Evolutionary conservation across 495 filamentous ascomycete genomes (phyloP).

Genomic region (Lepraria neglecta): DNA sequence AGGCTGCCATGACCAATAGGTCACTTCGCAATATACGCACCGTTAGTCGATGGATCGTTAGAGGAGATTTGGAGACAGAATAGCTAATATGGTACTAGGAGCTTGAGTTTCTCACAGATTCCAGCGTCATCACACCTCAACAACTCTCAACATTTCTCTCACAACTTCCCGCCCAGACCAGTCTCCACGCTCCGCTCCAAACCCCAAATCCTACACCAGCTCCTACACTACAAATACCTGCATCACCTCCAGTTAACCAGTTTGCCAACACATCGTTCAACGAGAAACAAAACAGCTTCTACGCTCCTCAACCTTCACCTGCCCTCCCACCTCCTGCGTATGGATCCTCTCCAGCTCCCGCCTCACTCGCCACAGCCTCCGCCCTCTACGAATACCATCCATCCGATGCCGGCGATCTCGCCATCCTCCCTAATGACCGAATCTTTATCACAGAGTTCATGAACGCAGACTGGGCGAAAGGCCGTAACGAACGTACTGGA

Average conservation of each 20-base stretch:
- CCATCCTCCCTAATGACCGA: slow-evolving; percentile 66
- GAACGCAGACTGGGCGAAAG: slow-evolving; percentile 83
- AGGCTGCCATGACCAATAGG: slow-evolving; percentile 59
- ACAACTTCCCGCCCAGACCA: slow-evolving; percentile 64
- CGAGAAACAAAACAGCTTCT: slow-evolving; percentile 44
- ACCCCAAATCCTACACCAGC: slow-evolving; percentile 34
- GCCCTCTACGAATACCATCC: slow-evolving; percentile 80
- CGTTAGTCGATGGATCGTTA: slow-evolving; percentile 42
- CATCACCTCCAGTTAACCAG: slow-evolving; percentile 36
- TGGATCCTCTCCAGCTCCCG: slow-evolving; percentile 43
- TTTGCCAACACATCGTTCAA: slow-evolving; percentile 43
- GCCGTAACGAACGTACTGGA: slow-evolving; percentile 70
- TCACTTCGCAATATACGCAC: slow-evolving; percentile 81
- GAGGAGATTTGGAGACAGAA: background rate
- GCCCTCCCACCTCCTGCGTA: slow-evolving; percentile 50
- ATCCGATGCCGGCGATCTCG: slow-evolving; percentile 70
- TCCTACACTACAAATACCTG: slow-evolving; percentile 32
- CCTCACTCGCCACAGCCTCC: slow-evolving; percentile 60
- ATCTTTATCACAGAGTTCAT: slow-evolving; percentile 80
- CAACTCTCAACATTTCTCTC: slow-evolving; percentile 64
- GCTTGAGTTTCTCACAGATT: slow-evolving; percentile 81
- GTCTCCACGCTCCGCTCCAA: slow-evolving; percentile 36
- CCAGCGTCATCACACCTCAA: slow-evolving; percentile 61
- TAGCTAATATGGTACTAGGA: slow-evolving; percentile 51
- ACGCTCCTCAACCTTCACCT: slow-evolving; percentile 45